Conservation (phyloP, 768 basidiomycete genomes). For the Tricholoma saponaceum region DNA sequence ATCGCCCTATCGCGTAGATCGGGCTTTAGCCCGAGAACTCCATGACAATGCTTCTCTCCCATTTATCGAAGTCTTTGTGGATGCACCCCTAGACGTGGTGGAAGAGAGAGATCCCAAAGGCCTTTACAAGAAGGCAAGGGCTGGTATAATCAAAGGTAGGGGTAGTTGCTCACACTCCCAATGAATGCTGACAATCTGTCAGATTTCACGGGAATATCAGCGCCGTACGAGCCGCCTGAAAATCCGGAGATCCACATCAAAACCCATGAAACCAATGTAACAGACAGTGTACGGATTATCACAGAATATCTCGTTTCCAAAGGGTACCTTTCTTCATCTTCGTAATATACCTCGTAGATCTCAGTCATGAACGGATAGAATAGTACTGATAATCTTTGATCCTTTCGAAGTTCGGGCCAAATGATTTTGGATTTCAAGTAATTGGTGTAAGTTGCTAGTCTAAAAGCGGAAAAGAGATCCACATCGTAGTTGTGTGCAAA, state of each 20-base stretch:
- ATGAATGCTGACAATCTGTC: not conserved
- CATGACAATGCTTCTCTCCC: conserved; percentile 70
- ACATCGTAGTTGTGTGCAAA: not conserved
- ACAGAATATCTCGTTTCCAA: conserved; percentile 72
- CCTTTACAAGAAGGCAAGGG: conserved; percentile 92
- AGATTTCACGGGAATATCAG: conserved; percentile 99
- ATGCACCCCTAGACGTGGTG: conserved; percentile 84
- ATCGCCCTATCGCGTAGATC: conserved; percentile 92
- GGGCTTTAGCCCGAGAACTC: conserved; percentile 74
- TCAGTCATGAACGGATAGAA: not conserved
- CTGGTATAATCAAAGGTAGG: conserved; percentile 92
- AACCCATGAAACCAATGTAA: conserved; percentile 77
- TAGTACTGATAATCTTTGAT: too few species aligned
- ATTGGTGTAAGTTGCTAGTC: not conserved
- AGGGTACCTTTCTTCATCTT: conserved; percentile 42
- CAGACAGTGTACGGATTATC: conserved; percentile 74
- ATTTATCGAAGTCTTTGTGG: conserved; percentile 94
- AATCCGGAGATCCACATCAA: conserved; percentile 88
- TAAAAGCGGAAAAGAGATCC: not conserved
- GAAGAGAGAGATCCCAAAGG: conserved; percentile 97
- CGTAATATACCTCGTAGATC: not conserved
- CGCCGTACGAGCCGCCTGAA: conserved; percentile 90
- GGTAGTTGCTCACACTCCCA: not conserved
- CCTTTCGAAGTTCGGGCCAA: too few species aligned
- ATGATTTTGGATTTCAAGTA: not conserved